Evolutionary conservation across 139 green algal genomes (phyloP), one percentile per base, ranked within the genome.

Genomic region (Chlorella sorokiniana): DNA sequence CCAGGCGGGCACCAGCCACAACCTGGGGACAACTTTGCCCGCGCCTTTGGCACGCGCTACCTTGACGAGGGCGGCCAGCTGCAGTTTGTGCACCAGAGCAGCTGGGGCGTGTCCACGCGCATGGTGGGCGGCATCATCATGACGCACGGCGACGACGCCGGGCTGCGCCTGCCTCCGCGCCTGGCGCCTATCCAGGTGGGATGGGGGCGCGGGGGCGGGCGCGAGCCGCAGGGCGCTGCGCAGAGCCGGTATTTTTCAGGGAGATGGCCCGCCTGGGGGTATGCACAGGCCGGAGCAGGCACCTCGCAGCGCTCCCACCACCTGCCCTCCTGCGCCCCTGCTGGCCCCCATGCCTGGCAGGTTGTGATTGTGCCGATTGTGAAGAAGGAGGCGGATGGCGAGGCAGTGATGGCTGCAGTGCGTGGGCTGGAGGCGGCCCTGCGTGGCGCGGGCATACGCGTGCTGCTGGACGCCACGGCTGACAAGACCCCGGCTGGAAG

Each of bases 91-190:
- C 92, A 98, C 86, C 97, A 99, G 90, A 95, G 82, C 73, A 96
- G 89, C 79, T 99, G 96, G 94, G 97, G 96, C 29, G 89, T 98
- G 63, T 92, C 79, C 89, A 99, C 97, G 18, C 93, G 97, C 72
- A 87, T 99, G 82, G 88, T 99, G 27, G 90, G 96, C 33, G 97
- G 95, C 64, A 86, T 99, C 85, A 99, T 99, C 91, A 99, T 99
- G 97, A 93, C 92, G 1, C 97, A 99, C 84, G 97, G 97, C 1
- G 97, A 99, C 87, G 95, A 99, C 87, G 89, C 90, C 56, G 97
- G 97, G 7, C 89, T 99, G 45, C 81, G 90, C 3, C 89, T 99
- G 76, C 97, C 97, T 40, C 96, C 97, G 0, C 82, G 83, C 29
- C 70, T 99, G 16, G 96, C 97, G 41, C 97, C 96, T 18, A 86